A percentile compares a stretch with the other conserved stretches of the same genome.
Conservation (phyloP, 2,329 filamentous ascomycete species). For the Fusarium sp. region DNA sequence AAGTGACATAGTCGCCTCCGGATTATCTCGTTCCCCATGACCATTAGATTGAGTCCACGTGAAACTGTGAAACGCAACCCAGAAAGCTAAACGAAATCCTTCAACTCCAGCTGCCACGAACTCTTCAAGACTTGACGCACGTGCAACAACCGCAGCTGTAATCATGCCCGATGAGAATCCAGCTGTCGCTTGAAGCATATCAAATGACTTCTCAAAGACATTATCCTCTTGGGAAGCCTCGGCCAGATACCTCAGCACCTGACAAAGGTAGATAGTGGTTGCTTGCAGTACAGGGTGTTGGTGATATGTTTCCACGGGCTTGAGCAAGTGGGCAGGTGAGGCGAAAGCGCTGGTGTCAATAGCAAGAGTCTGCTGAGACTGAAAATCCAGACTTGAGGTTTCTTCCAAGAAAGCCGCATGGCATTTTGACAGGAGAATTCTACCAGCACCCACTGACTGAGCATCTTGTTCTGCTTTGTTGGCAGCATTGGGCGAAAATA, state of each 20-base stretch:
- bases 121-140: background rate
- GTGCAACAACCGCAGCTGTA: background rate
- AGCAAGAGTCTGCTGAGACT: background rate
- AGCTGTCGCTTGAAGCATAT: background rate
- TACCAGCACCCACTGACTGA: background rate
- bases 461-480: conserved; percentile 1
- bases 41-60: background rate
- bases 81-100: conserved; percentile 6
- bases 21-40: background rate
- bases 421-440: background rate
- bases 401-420: conserved; percentile 4
- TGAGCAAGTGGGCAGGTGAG: background rate
- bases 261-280: conserved; percentile 7
- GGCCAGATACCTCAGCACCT: conserved; percentile 5
- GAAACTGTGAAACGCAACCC: conserved; percentile 3
- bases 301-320: background rate
- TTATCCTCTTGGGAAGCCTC: background rate
- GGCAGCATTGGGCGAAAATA: conserved; percentile 2
- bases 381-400: background rate
- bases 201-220: background rate
- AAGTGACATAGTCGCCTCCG: conserved; percentile 5
- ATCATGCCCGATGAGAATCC: conserved; percentile 12
- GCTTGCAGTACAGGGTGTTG: conserved; percentile 1
- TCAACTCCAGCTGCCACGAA: background rate
- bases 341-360: background rate